Evolutionary conservation across 208 protist species (phyloP), one percentile per base, ranked within the genome.

Genomic region (Kentomonas sorsogonicus): DNA sequence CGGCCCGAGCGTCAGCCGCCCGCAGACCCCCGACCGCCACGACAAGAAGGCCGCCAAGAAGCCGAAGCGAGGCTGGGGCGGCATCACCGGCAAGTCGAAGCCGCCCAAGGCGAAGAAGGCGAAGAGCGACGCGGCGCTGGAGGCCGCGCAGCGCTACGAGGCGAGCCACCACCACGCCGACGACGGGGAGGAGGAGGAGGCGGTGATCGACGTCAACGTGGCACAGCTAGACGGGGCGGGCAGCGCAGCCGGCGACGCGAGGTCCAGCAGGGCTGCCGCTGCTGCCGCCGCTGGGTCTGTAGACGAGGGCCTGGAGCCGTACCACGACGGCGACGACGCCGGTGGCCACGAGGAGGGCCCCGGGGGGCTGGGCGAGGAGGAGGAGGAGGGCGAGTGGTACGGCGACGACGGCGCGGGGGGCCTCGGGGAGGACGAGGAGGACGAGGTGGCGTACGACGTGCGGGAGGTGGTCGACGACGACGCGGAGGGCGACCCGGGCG

Each of bases 391-490:
- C 50, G 27, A 53, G 26, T 11, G 23, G 5, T 16, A 16, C 10
- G 23, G 0, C 40, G 16, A 18, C 34, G 20, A 63, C 18, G 31
- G 23, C 16, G 7, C 5, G 27, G 30, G 38, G 13, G 50, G 39
- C 50, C 27, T 30, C 29, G 5, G 4, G 6, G 20, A 22, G 18
- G 39, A 57, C 27, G 27, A 56, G 4, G 25, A 40, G 15, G 30
- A 41, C 39, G 38, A 23, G 34, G 43, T 13, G 6, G 13, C 20
- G n/a, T 72, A 70, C 46, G 56, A 69, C 31, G 36, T 72, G 25
- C 60, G 63, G n/a, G 72, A 79, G 30, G 63, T 70, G 9, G 15
- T 50, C 47, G 60, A 73, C 36, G 74, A 77, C 33, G 69, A 56
- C 16, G 63, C 51, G 33, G 57, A 47, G 11, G 29, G 46, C 29